Conservation (phyloP, 768 basidiomycete species). For the Suillus tomentosus region DNA sequence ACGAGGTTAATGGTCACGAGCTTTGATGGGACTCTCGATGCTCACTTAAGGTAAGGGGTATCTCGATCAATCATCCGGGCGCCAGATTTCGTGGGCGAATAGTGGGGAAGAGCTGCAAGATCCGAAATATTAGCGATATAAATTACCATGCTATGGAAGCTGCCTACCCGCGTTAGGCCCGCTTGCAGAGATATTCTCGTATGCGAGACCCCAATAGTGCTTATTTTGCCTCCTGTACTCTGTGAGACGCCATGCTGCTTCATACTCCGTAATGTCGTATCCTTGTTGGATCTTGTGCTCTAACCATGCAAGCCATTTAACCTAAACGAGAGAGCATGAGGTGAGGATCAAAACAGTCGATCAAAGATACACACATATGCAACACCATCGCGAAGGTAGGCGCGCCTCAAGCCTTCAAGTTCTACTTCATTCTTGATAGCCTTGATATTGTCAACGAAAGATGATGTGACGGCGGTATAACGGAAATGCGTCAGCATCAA, state of each 20-base stretch:
- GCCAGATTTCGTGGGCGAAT: slow-evolving; percentile 69
- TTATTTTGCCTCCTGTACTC: slow-evolving; percentile 72
- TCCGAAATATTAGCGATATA: slow-evolving; percentile 7
- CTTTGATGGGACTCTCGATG: slow-evolving; percentile 17
- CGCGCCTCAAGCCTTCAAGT: slow-evolving; percentile 77
- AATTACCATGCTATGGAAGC: background rate
- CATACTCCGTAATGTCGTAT: slow-evolving; percentile 88
- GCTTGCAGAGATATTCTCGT: slow-evolving; percentile 86
- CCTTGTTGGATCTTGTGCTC: slow-evolving; percentile 76
- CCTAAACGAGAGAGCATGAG: slow-evolving; percentile 36
- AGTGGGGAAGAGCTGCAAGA: slow-evolving; percentile 81
- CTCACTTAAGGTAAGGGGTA: slow-evolving; percentile 88
- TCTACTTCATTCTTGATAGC: slow-evolving; percentile 88
- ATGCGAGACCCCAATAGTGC: slow-evolving; percentile 82
- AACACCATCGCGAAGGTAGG: slow-evolving; percentile 89
- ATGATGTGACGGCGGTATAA: slow-evolving; percentile 70
- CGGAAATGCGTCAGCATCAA: slow-evolving; percentile 83
- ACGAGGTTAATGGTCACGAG: slow-evolving; percentile 18
- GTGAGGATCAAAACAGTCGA: slow-evolving; percentile 15
- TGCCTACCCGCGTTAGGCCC: slow-evolving; percentile 80
- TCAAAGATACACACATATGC: slow-evolving; percentile 61
- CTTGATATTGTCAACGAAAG: slow-evolving; percentile 76
- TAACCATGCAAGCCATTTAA: slow-evolving; percentile 88
- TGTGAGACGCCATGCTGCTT: slow-evolving; percentile 82
- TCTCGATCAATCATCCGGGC: slow-evolving; percentile 77